Conservation (phyloP, 2,329 filamentous ascomycete species). For the Talaromyces rugulosus region DNA sequence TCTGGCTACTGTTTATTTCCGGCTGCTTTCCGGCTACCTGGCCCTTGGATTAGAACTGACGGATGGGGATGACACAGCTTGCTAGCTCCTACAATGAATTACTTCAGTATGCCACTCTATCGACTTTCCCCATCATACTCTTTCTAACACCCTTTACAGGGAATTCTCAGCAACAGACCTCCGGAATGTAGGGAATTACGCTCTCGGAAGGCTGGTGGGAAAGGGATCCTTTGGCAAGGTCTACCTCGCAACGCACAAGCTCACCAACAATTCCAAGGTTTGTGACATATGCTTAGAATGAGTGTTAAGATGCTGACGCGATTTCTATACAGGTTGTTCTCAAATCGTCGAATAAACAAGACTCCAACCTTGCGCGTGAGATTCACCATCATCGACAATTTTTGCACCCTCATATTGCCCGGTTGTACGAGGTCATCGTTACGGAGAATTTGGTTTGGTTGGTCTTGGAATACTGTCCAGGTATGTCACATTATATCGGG, state of each 20-base stretch:
- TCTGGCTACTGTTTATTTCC: neutral
- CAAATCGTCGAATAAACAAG: conserved; percentile 94
- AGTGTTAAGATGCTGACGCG: neutral
- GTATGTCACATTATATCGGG: conserved; percentile 43
- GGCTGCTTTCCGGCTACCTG: neutral
- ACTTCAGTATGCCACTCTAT: conserved; percentile 65
- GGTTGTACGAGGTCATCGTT: conserved; percentile 96
- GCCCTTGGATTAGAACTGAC: conserved; percentile 15
- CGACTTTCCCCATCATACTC: neutral
- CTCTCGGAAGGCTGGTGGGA: conserved; percentile 83
- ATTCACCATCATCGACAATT: conserved; percentile 99
- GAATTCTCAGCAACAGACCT: conserved; percentile 93
- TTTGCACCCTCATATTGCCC: conserved; percentile 92
- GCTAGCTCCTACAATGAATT: conserved; percentile 95
- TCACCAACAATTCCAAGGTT: conserved; percentile 97
- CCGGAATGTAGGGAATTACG: conserved; percentile 90
- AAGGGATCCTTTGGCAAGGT: conserved; percentile 99
- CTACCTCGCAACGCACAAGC: conserved; percentile 91
- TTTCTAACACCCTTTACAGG: conserved; percentile 46
- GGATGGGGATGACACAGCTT: conserved; percentile 57
- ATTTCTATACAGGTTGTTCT: conserved; percentile 74
- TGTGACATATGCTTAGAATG: neutral
- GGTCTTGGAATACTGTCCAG: conserved; percentile 92
- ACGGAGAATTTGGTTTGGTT: conserved; percentile 95
- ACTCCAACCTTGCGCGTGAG: conserved; percentile 91